Percentiles rank a stretch among this genome's conserved stretches.
Evolutionary conservation across 2,329 filamentous ascomycete genomes (phyloP).

Genomic region (Fusarium protoensiforme): DNA sequence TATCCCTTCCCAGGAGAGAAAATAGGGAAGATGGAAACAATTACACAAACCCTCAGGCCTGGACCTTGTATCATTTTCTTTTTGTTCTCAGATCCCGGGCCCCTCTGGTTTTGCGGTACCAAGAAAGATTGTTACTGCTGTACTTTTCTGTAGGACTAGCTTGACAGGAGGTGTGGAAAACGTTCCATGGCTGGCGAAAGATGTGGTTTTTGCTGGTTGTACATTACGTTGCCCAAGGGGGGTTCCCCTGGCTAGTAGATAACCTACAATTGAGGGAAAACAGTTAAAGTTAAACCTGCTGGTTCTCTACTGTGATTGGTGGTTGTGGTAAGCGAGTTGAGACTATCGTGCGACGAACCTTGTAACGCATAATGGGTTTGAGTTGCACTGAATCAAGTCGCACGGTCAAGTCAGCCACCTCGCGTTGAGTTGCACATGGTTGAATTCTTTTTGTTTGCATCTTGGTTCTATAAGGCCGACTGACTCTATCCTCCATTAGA

Average conservation of each 20-base stretch:
- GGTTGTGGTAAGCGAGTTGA: neutral
- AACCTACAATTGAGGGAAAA: constrained; percentile 44
- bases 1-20: constrained; percentile 19
- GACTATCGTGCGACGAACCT: neutral
- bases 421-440: neutral
- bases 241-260: constrained; percentile 36
- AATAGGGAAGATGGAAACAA: constrained; percentile 29
- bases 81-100: constrained; percentile 28
- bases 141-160: constrained; percentile 44
- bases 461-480: neutral
- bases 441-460: neutral
- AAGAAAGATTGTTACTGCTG: constrained; percentile 38
- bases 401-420: neutral
- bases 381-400: neutral
- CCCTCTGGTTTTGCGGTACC: constrained; percentile 36
- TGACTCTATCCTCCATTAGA: neutral
- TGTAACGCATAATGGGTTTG: neutral
- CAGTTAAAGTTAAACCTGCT: constrained; percentile 34
- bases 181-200: constrained; percentile 27
- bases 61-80: constrained; percentile 24
- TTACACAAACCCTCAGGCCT: constrained; percentile 37
- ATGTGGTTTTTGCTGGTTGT: constrained; percentile 37
- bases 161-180: constrained; percentile 25
- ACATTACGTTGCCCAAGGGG: constrained; percentile 34
- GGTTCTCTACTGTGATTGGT: constrained; percentile 1